Evolutionary conservation across 768 basidiomycete species (phyloP).

Genomic region (Lentinus tigrinus): DNA sequence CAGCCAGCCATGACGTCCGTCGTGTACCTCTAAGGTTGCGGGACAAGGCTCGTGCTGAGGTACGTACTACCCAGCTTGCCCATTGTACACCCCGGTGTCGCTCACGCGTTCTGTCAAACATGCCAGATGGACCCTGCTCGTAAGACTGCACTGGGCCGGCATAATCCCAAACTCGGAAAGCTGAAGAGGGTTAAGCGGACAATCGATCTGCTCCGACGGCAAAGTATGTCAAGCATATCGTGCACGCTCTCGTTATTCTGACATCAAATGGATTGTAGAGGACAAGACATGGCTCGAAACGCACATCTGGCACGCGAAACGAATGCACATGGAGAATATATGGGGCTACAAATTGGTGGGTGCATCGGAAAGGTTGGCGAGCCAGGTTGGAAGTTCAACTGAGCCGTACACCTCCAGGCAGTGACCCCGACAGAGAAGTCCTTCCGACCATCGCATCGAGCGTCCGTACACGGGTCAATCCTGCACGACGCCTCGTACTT

Average conservation of each 20-base stretch:
- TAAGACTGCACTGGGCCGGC: conserved; percentile 40
- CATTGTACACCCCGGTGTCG: not conserved
- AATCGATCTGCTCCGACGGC: conserved; percentile 64
- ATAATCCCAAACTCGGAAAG: conserved; percentile 65
- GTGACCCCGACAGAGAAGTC: conserved; percentile 88
- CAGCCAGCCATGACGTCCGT: conserved; percentile 92
- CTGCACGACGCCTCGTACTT: conserved; percentile 90
- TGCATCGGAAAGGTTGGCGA: not conserved
- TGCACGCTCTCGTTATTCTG: not conserved
- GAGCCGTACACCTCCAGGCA: conserved; percentile 49
- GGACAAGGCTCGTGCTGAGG: conserved; percentile 81
- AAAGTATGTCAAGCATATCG: conserved; percentile 47
- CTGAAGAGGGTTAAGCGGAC: conserved; percentile 55
- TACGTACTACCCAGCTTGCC: conserved; percentile 33
- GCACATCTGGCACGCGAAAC: conserved; percentile 96
- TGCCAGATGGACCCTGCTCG: conserved; percentile 53
- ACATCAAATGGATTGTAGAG: conserved; percentile 41
- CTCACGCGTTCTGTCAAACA: not conserved
- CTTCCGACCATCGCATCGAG: conserved; percentile 88
- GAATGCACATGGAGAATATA: conserved; percentile 90
- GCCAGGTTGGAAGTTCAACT: not conserved
- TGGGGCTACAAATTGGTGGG: conserved; percentile 89
- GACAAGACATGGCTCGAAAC: conserved; percentile 94
- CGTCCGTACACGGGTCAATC: conserved; percentile 80
- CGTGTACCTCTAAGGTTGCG: conserved; percentile 85